A percentile compares a stretch with the other conserved stretches of the same genome.
Conservation (phyloP, 495 filamentous ascomycete genomes). For the Oleoguttula mirabilis region DNA sequence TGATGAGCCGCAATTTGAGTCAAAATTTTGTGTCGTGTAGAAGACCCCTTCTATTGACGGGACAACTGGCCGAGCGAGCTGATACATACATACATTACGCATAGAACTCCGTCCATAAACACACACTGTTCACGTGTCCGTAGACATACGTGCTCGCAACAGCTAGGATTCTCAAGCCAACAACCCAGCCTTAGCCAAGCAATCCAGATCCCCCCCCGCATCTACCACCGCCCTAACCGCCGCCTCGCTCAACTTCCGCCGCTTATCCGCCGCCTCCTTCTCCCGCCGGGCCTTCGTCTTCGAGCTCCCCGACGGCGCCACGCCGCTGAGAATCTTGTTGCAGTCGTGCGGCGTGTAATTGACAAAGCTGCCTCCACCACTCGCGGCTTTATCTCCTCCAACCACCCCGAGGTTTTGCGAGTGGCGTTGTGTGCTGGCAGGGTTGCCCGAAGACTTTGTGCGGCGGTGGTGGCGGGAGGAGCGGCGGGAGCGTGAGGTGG, state of each 20-base stretch:
- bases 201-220: constrained; percentile 63
- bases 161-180: no score
- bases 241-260: constrained; percentile 60
- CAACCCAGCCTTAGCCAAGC: constrained; percentile 31
- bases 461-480: constrained; percentile 9
- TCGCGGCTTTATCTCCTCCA: constrained; percentile 22
- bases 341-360: constrained; percentile 84
- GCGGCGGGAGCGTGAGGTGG: neutral
- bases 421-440: constrained; percentile 1
- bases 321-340: constrained; percentile 70
- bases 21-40: no score
- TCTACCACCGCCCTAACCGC: constrained; percentile 61
- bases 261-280: constrained; percentile 69
- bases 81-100: no score
- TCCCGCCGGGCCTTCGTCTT: constrained; percentile 91
- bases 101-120: no score
- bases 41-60: no score
- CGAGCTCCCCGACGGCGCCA: constrained; percentile 77
- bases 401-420: neutral
- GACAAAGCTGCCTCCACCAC: constrained; percentile 77
- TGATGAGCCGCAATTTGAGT: no score
- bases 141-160: no score
- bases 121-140: no score
- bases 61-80: no score
- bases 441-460: constrained; percentile 10